These are phyloP conservation scores for Periconia sp. DNA, from an alignment of 2,329 filamentous ascomycete species.

Conservation along the genomic window DNA sequence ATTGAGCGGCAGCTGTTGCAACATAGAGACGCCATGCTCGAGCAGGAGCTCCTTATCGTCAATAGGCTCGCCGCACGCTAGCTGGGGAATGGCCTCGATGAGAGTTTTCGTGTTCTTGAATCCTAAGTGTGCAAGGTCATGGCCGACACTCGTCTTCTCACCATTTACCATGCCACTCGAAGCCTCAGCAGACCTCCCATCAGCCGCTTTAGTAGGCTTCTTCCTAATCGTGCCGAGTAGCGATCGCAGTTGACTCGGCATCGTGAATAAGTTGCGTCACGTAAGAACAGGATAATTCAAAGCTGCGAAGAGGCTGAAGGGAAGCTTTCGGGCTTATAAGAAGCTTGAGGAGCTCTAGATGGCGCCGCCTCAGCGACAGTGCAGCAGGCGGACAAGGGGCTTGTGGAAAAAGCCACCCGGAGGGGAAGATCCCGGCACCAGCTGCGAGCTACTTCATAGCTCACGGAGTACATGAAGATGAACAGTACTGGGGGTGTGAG, in stretches of 20 bases:
- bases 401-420: too few relatives aligned
- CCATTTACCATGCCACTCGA: conserved; percentile 25
- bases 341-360: too few relatives aligned
- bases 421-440: too few relatives aligned
- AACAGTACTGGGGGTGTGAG: too few relatives aligned
- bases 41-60: conserved; percentile 62
- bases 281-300: too few relatives aligned
- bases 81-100: conserved; percentile 66
- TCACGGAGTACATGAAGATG: not conserved
- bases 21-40: conserved; percentile 60
- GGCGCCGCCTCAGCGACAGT: too few relatives aligned
- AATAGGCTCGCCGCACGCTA: conserved; percentile 67
- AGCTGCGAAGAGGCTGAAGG: too few relatives aligned
- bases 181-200: conserved; percentile 50
- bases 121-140: conserved; percentile 65
- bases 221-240: conserved; percentile 54
- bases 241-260: conserved; percentile 48
- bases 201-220: conserved; percentile 55
- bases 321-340: too few relatives aligned
- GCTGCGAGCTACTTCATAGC: too few relatives aligned
- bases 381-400: too few relatives aligned
- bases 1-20: conserved; percentile 57
- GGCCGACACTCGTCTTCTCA: conserved; percentile 35
- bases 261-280: conserved; percentile 10
- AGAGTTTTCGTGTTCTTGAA: conserved; percentile 49